These are phyloP conservation scores for Erythrophleum ivorense DNA, from an alignment of 331 rosid genomes.

Conservation along the genomic window DNA sequence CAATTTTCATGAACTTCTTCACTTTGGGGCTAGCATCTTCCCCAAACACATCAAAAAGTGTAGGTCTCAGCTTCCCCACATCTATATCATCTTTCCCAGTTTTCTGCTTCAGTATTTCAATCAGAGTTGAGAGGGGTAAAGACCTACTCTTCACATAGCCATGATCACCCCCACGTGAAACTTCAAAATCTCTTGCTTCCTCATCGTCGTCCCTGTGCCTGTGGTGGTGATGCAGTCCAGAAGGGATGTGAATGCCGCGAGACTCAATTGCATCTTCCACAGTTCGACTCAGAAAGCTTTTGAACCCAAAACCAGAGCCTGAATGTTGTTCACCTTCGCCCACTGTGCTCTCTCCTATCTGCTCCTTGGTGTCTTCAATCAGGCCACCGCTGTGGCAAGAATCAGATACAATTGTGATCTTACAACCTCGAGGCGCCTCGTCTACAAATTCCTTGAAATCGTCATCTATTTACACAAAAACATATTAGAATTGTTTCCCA, in stretches of 20 bases:
- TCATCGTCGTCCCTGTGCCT: conserved; percentile 18
- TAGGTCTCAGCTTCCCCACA: conserved; percentile 69
- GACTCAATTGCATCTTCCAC: conserved; percentile 52
- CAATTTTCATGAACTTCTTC: conserved; percentile 71
- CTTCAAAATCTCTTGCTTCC: conserved; percentile 43
- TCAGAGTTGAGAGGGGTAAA: conserved; percentile 65
- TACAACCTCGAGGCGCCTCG: conserved; percentile 60
- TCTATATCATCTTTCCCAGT: conserved; percentile 77
- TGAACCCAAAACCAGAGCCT: conserved; percentile 51
- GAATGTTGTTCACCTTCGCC: conserved; percentile 20
- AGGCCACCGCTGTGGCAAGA: conserved; percentile 96
- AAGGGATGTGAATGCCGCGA: conserved; percentile 60
- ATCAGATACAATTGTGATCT: conserved; percentile 78
- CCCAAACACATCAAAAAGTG: conserved; percentile 70
- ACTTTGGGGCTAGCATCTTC: conserved; percentile 87
- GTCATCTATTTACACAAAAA: conserved; percentile 57
- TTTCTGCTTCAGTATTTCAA: conserved; percentile 76
- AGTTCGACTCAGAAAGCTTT: conserved; percentile 47
- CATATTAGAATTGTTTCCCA: background rate
- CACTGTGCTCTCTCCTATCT: conserved; percentile 81
- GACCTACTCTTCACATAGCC: conserved; percentile 55
- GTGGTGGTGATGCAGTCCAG: conserved; percentile 43
- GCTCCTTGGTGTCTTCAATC: conserved; percentile 69
- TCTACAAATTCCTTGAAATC: conserved; percentile 75
- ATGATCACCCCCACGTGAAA: conserved; percentile 35